Evolutionary conservation across 768 basidiomycete species (phyloP).

Genomic region (Podaxis sp.): DNA sequence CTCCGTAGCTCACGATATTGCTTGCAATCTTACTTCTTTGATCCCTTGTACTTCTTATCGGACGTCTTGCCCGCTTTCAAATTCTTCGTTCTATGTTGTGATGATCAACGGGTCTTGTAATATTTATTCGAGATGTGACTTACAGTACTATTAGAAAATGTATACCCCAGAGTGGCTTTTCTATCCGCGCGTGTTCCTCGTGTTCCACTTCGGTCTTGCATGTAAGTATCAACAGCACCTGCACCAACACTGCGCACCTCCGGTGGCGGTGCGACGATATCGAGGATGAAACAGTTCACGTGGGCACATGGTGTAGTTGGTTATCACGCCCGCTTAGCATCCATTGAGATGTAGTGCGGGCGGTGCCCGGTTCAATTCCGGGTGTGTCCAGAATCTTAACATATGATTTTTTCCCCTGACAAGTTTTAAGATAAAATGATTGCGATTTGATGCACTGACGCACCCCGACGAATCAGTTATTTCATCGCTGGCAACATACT

Average conservation of each 20-base stretch:
- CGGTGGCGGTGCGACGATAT: no score
- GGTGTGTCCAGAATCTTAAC: no score
- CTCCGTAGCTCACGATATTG: background rate
- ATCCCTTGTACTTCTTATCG: background rate
- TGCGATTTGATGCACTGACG: no score
- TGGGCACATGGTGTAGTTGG: conserved; percentile 5
- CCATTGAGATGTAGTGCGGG: background rate
- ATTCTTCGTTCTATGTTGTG: background rate
- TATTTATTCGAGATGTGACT: background rate
- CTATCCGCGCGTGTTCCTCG: background rate
- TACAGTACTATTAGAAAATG: background rate
- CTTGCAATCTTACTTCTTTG: background rate
- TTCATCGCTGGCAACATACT: no score
- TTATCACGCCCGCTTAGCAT: conserved; percentile 1
- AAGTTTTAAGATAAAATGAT: no score
- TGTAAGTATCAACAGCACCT: background rate
- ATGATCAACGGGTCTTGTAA: background rate
- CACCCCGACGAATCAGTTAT: no score
- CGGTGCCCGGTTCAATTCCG: background rate
- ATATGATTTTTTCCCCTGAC: no score
- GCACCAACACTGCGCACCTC: background rate
- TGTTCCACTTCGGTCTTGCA: background rate
- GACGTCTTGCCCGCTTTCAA: background rate
- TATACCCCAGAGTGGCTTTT: background rate
- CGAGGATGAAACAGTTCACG: background rate